Base-by-base conservation (phyloP, 371 early-diverging fungal genomes). In the Batrachochytrium dendrobatidis region DNA sequence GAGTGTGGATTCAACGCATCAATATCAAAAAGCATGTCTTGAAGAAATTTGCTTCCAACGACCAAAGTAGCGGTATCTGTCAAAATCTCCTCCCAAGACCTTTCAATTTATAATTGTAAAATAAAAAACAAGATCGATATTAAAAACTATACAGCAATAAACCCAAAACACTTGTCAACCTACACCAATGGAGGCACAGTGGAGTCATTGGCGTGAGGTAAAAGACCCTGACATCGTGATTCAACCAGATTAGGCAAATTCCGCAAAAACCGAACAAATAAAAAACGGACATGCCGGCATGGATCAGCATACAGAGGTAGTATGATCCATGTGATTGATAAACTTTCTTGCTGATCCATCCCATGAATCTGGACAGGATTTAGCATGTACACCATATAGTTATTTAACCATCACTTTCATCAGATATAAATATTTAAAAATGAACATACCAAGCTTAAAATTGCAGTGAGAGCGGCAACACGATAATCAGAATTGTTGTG, bases 221-320 rank as follows among this genome's bases (percentile, higher is more conserved):
- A 53, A 20, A 77, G 45, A 12, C 55, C 48, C 50, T 66, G 71
- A 29, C 50, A 33, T 24, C 63, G 49, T 31, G 59, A 34, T 3
- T 73, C 72, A 7, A 69, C 35, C 29, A 49, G 55, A 2, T 63
- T 59, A 10, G 72, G 74, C 24, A 69, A 56, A 22, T 70, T 67
- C 25, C 67, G 55, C 62, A 72, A 34, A 48, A 60, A 73, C 31
- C 63, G 66, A 2, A 64, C 64, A 52, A 73, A 77, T 1, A 60
- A 58, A 3, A 70, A 51, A 33, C 75, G 67, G n/a, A 75, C 64
- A 15, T 55, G 34, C 17, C 60, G 44, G 50, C 59, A 66, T 15
- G 73, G 67, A 55, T 78, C 79, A 3, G 72, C 74, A 44, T 70
- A 75, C 7, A 75, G 64, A 8, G 79, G 75, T 24, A 78, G 50